Evolutionary conservation across 345 rosid genomes (phyloP).

Genomic region (Mallotus nudiflorus): DNA sequence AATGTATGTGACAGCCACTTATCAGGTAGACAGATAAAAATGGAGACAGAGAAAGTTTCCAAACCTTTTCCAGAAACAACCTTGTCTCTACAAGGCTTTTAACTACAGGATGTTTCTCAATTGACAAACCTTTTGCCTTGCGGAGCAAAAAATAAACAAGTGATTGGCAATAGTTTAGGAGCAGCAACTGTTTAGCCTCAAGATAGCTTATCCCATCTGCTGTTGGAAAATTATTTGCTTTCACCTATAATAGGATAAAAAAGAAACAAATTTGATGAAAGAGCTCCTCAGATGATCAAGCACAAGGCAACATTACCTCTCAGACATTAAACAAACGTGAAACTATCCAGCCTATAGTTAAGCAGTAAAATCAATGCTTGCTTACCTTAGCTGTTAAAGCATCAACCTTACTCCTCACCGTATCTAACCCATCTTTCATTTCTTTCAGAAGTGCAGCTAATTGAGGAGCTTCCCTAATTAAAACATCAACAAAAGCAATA

Average conservation of each 20-base stretch:
- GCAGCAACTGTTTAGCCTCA: constrained; percentile 82
- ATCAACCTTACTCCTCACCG: constrained; percentile 66
- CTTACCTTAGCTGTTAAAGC: too few relatives aligned
- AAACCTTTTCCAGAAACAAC: constrained; percentile 85
- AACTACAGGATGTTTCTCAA: constrained; percentile 77
- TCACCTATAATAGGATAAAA: constrained; percentile 48
- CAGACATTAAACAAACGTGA: too few relatives aligned
- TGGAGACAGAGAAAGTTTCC: not conserved
- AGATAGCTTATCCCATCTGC: constrained; percentile 88
- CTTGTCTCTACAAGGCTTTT: constrained; percentile 85
- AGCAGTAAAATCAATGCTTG: too few relatives aligned
- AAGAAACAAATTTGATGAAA: not conserved
- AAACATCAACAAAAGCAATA: not conserved
- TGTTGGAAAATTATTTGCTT: constrained; percentile 63
- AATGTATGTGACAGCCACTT: not conserved
- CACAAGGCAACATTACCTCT: not conserved
- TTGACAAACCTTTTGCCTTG: constrained; percentile 79
- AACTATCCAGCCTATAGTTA: not conserved
- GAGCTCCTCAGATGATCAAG: not conserved
- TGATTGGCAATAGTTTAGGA: constrained; percentile 78
- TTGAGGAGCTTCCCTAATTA: constrained; percentile 64
- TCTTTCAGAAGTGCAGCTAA: constrained; percentile 64
- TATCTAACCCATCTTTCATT: constrained; percentile 76
- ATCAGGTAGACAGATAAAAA: not conserved
- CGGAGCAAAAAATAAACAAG: constrained; percentile 77